These are phyloP conservation scores for Trifolium dubium DNA, from an alignment of 306 rosid species.

Conservation along the genomic window DNA sequence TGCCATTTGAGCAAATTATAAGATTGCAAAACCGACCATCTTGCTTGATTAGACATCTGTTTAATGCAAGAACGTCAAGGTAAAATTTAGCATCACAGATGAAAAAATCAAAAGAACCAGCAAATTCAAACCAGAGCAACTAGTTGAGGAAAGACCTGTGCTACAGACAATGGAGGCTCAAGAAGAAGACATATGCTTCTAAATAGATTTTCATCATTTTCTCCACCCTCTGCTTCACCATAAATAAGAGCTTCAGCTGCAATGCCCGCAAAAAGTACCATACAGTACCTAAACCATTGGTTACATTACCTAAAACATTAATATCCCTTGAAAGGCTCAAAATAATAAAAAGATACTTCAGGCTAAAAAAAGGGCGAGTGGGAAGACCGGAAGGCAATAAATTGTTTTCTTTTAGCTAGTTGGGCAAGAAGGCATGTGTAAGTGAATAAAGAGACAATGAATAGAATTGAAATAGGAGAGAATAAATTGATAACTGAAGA, in stretches of 20 bases:
- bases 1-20: conserved; percentile 97
- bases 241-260: conserved; percentile 96
- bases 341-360: not conserved
- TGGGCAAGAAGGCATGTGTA: conserved; percentile 8
- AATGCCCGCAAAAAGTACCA: conserved; percentile 97
- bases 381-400: not conserved
- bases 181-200: conserved; percentile 76
- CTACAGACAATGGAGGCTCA: conserved; percentile 82
- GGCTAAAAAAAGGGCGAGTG: not conserved
- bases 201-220: conserved; percentile 93
- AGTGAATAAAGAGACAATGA: conserved; percentile 1
- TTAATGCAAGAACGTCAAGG: conserved; percentile 31
- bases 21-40: conserved; percentile 95
- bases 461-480: conserved; percentile 8
- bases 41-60: conserved; percentile 97
- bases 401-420: conserved; percentile 15
- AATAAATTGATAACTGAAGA: conserved; percentile 1
- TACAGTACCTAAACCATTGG: conserved; percentile 75
- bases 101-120: conserved; percentile 5
- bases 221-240: conserved; percentile 98
- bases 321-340: conserved; percentile 25
- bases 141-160: conserved; percentile 61
- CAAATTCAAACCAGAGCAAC: conserved; percentile 31
- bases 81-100: conserved; percentile 15
- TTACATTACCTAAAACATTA: conserved; percentile 33